Evolutionary conservation across 768 basidiomycete genomes (phyloP), one percentile per base, ranked within the genome.

Genomic region (Suillus discolor): DNA sequence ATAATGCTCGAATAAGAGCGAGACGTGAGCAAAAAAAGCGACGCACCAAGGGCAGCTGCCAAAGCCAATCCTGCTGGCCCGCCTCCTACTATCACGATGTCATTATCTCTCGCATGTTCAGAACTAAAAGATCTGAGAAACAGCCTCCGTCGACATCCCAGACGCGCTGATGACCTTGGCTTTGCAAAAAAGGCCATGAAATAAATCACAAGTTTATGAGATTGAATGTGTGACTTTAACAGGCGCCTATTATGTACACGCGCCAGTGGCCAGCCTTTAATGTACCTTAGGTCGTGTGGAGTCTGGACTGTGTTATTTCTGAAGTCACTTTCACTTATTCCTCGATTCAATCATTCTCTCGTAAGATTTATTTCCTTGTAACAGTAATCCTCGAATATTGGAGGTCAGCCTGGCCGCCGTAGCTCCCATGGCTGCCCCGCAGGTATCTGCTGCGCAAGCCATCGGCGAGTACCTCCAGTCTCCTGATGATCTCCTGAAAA

Each of bases 61-160:
- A 99, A 80, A 15, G 96, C 92, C 47, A 99, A 83, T 4, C 97
- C 97, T 5, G 87, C 93, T 31, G 94, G 96, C 2, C 96, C 97
- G 34, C 94, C 97, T 20, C 97, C 97, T 31, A 99, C 93, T 70
- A 99, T 92, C 25, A 97, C 93, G 41, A 99, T 84, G 75, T 99
- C 97, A 69, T 85, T 89, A 44, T 92, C 85, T 66, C 85, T 79
- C 34, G 75, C 62, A 11, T 65, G 59, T 18, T 64, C 62, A 28
- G 69, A 70, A 55, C 69, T 65, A 23, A 71, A 78, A 12, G 68
- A 28, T 62, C 73, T 71, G 28, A 51, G 23, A 13, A 39, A 44
- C 9, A 38, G 31, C 12, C 41, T 65, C 57, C 59, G 67, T 63
- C 38, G 66, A 57, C 69, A 45, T 18, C 49, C 54, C 28, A 63